Base-by-base conservation (phyloP, 2,329 filamentous ascomycete species). In the Metarhizium anisopliae region DNA sequence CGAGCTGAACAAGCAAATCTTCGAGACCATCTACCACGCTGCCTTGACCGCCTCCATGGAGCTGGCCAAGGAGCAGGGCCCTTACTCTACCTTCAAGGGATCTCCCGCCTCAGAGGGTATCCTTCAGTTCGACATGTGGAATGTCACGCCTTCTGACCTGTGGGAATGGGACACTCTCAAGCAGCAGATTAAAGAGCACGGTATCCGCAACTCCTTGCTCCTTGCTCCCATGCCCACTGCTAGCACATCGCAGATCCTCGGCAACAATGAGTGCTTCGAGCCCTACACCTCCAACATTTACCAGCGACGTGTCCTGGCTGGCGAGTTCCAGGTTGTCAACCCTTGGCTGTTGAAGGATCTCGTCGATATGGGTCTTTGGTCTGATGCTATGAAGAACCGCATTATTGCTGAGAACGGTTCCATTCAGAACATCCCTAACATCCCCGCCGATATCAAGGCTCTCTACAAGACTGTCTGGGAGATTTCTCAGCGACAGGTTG, bases 401-500 rank as follows among this genome's bases (percentile, higher is more conserved):
- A 99, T 99, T 80, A 99, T 99, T 67, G 88, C 94, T 56, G 93
- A 96, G 60, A 90, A 90, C 63, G 94, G 94, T 62, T 97, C 93
- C 20, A 88, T 99, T 55, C 94, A 97, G 74, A 93, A 94, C 74
- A 93, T 99, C 60, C 89, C 93, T 69, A 97, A 95, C 75, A 96
- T 99, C 60, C 93, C 94, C 14, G 84, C 88, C 36, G 94, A 99
- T 64, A 88, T 95, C 80, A 99, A 99, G 80, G 85, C 87, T 43
- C 82, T 99, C 6, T 99, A 99, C 84, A 99, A 99, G 86, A 99
- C 94, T 3, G 94, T 99, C 25, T 99, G 94, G 94, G 94, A 99
- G 72, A 96, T 99, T 67, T 95, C 90, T 20, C 94, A 99, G 78
- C 89, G 91, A 61, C 90, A 85, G 49, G 92, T 99, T 63, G 85